A percentile compares a stretch with the other conserved stretches of the same genome.
phyloP scores from a whole-genome alignment of 1,284 basidiomycete species.

The Rhodotorula sp. region DNA sequence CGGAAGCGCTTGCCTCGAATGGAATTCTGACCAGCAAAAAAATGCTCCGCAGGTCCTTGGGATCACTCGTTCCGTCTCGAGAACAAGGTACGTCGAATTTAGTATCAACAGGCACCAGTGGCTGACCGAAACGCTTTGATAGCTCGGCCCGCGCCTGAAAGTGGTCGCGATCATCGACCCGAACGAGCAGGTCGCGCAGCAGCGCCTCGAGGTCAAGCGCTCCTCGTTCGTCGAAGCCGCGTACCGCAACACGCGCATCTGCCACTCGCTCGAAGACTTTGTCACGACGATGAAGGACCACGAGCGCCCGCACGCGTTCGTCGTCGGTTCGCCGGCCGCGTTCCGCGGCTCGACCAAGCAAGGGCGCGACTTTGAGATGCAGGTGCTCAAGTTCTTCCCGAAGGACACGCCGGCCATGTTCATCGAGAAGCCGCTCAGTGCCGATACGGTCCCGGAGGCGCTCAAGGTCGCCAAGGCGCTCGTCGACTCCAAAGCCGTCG shows the following conservation, averaged over 20 bases:
- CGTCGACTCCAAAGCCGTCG: slow-evolving; percentile 75
- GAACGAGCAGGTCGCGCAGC: slow-evolving; percentile 72
- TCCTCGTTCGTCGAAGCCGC: slow-evolving; percentile 90
- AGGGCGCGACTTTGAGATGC: slow-evolving; percentile 84
- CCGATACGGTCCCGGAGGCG: slow-evolving; percentile 41
- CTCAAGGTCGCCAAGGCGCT: slow-evolving; percentile 80
- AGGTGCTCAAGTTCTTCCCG: slow-evolving; percentile 86
- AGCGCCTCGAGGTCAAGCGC: slow-evolving; percentile 84
- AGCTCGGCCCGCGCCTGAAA: slow-evolving; percentile 94
- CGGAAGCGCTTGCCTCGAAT: neutral
- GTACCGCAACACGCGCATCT: slow-evolving; percentile 87
- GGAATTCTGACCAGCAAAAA: neutral
- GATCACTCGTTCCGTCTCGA: slow-evolving; percentile 95
- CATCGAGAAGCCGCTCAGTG: slow-evolving; percentile 46
- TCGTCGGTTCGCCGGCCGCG: slow-evolving; percentile 90
- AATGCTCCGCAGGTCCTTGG: slow-evolving; percentile 59
- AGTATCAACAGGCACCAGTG: slow-evolving; percentile 37
- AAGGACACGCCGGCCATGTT: slow-evolving; percentile 42
- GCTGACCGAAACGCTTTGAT: neutral
- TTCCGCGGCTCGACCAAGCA: slow-evolving; percentile 78
- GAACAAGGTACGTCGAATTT: slow-evolving; percentile 71
- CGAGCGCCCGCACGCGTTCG: slow-evolving; percentile 64
- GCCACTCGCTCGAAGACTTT: slow-evolving; percentile 84
- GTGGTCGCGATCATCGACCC: slow-evolving; percentile 95
- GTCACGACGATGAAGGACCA: slow-evolving; percentile 61